Evolutionary conservation across 306 rosid species (phyloP).

Genomic region (Medicago arabica): DNA sequence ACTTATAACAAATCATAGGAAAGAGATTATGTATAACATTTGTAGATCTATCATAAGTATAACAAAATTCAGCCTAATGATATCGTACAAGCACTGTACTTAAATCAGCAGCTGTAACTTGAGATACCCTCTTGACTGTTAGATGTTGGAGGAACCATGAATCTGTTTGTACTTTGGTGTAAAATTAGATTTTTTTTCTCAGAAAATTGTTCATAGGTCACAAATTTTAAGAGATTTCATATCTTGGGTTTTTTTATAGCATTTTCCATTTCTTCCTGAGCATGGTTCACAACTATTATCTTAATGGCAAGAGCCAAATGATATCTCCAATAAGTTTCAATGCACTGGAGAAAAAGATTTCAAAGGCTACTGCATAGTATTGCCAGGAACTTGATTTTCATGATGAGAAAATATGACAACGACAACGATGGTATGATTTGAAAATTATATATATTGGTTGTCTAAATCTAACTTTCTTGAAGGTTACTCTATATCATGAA

Average conservation of each 20-base stretch:
- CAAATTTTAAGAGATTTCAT: not conserved
- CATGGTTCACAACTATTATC: not conserved
- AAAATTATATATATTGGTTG: no score
- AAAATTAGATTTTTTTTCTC: slow-evolving; percentile 12
- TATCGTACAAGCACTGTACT: slow-evolving; percentile 32
- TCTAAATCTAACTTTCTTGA: no score
- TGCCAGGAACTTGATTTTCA: not conserved
- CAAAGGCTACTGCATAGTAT: not conserved
- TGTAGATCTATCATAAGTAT: slow-evolving; percentile 40
- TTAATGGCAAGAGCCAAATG: not conserved
- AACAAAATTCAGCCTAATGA: slow-evolving; percentile 42
- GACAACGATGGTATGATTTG: not conserved
- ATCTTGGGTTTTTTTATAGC: not conserved
- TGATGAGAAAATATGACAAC: slow-evolving; percentile 2
- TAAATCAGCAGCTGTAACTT: slow-evolving; percentile 32
- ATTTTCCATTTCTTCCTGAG: not conserved
- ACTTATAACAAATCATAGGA: slow-evolving; percentile 53
- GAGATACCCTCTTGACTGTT: slow-evolving; percentile 13
- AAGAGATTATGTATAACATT: slow-evolving; percentile 49
- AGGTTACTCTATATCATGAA: no score
- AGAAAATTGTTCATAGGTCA: slow-evolving; percentile 20
- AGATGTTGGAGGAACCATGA: slow-evolving; percentile 27
- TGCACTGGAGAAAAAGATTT: not conserved
- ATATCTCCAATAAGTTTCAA: not conserved
- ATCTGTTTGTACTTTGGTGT: slow-evolving; percentile 22